A percentile compares a stretch with the other conserved stretches of the same genome.
These are phyloP conservation scores for Dissophora globulifera DNA, from an alignment of 192 early-diverging fungal genomes.

Conservation along the genomic window DNA sequence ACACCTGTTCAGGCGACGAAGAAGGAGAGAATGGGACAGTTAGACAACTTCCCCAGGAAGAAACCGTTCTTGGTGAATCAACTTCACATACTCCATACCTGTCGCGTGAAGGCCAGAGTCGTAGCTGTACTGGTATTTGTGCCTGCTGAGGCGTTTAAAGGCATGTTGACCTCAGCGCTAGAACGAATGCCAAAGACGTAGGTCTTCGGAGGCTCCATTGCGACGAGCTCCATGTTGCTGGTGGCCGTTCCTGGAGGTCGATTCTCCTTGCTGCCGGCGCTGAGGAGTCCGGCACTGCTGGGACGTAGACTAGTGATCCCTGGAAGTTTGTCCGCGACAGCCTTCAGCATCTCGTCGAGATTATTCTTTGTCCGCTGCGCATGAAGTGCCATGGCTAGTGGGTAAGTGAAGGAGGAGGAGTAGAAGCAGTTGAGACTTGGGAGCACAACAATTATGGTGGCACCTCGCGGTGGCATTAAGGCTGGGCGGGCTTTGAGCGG, in stretches of 20 bases:
- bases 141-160: background rate
- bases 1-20: constrained; percentile 3
- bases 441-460: background rate
- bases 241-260: background rate
- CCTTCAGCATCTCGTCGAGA: constrained; percentile 33
- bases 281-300: background rate
- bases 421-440: too few relatives aligned
- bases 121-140: too few relatives aligned
- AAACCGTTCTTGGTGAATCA: too few relatives aligned
- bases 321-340: constrained; percentile 37
- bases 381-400: constrained; percentile 19
- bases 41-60: too few relatives aligned
- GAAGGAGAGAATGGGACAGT: too few relatives aligned
- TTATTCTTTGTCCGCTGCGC: constrained; percentile 34
- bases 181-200: constrained; percentile 32
- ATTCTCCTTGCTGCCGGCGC: constrained; percentile 29
- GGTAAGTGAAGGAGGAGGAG: background rate
- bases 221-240: constrained; percentile 20
- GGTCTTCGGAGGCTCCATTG: constrained; percentile 16
- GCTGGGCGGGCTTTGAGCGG: background rate
- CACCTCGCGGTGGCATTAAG: too few relatives aligned
- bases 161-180: constrained; percentile 16
- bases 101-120: background rate
- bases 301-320: constrained; percentile 18
- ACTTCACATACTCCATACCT: too few relatives aligned